Base-by-base conservation (phyloP, 768 basidiomycete genomes). In the Collybia sp. region DNA sequence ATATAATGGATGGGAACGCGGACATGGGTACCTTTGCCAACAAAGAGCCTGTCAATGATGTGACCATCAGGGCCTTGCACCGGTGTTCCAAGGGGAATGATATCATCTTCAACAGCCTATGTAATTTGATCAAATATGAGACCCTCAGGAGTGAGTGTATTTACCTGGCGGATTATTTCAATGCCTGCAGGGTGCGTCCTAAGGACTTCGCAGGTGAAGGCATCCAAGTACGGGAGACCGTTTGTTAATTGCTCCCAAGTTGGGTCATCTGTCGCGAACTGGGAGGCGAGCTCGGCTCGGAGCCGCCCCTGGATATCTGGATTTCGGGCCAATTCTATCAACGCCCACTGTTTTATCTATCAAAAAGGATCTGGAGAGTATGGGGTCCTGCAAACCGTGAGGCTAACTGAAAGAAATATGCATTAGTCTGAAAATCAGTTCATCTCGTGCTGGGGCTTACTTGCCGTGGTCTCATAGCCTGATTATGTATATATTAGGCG, bases 141-240 rank as follows among this genome's bases (percentile, higher is more conserved):
- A n/a, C 35, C 3, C n/a, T 10, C 4, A 37, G 6, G 35, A 3
- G 35, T 10, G 10, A 30, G 19, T 12, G 30, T 2, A 46, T 61
- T 33, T 49, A 72, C 70, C 11, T 61, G 40, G 9, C 70, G 64
- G 15, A 20, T 46, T 1, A 60, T 60, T 31, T 66, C 59, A 1
- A 50, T 40, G 13, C 66, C 25, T 0, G 68, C 56, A 3, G 70
- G 62, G 45, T 72, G 68, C 3, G 70, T 31, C 13, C 73, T 59
- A 17, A 74, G 52, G 3, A 58, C 59, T 46, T 74, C 73, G 32
- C 63, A 64, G 3, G 68, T 59, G 15, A 71, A 60, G 6, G 68
- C 70, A 44, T 75, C 71, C 25, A 75, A 62, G 47, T 65, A 69
- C n/a, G 70, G 72, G 19, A 70, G 46, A 12, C 40, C 45, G 2